phyloP scores from a whole-genome alignment of 106 monocot genomes.

The Dendrobium nobile region DNA sequence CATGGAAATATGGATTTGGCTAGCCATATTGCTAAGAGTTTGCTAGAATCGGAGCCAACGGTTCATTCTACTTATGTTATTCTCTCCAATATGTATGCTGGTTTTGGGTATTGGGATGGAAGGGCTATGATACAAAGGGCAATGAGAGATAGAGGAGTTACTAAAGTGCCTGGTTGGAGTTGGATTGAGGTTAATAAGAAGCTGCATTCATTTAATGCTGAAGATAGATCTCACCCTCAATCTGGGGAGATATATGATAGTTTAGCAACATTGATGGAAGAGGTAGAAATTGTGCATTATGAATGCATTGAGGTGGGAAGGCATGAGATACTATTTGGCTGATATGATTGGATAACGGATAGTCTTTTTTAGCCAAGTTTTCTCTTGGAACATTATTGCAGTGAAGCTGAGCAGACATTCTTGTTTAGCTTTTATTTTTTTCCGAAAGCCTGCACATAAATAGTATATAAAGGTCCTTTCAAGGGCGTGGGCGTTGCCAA shows the following conservation, averaged over 20 bases:
- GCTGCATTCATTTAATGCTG: slow-evolving; percentile 79
- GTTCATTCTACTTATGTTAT: slow-evolving; percentile 66
- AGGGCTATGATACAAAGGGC: slow-evolving; percentile 51
- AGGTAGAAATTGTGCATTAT: slow-evolving; percentile 8
- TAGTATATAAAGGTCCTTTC: too few species aligned
- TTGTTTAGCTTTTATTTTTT: too few species aligned
- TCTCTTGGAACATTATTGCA: too few species aligned
- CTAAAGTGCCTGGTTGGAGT: slow-evolving; percentile 86
- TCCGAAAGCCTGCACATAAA: too few species aligned
- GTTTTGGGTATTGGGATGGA: slow-evolving; percentile 46
- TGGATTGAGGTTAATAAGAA: slow-evolving; percentile 77
- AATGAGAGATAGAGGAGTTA: slow-evolving; percentile 67
- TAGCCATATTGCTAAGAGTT: slow-evolving; percentile 23
- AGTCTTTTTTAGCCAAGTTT: too few species aligned
- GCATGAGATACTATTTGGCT: too few species aligned
- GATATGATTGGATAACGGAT: too few species aligned
- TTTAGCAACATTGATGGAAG: slow-evolving; percentile 32
- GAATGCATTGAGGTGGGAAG: neutral
- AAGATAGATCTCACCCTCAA: slow-evolving; percentile 61
- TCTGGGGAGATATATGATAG: slow-evolving; percentile 43
- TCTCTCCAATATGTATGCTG: slow-evolving; percentile 51
- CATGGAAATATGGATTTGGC: slow-evolving; percentile 68
- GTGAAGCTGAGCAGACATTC: too few species aligned
- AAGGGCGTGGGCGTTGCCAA: too few species aligned
- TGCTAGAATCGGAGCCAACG: slow-evolving; percentile 34